Evolutionary conservation across 805 yeast species (phyloP).

Genomic region (Hyphopichia homilentoma): DNA sequence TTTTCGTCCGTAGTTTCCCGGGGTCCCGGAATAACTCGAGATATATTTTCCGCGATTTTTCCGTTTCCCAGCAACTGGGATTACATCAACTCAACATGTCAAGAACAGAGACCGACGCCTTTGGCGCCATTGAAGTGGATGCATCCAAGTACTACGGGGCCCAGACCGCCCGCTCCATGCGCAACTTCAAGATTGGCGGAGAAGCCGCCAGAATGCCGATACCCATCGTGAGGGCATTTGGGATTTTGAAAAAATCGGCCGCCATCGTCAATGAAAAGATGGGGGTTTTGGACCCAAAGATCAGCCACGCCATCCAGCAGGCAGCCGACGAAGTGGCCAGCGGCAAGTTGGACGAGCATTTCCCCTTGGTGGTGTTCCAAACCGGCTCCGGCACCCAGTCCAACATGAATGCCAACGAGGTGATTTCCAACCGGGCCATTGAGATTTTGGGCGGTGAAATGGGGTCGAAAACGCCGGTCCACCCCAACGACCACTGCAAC

Average conservation of each 20-base stretch:
- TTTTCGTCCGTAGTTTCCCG: too few species aligned
- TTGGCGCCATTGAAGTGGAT: conserved; percentile 34
- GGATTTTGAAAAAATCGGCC: conserved; percentile 36
- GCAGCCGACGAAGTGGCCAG: conserved; percentile 38
- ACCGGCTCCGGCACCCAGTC: conserved; percentile 40
- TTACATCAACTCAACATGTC: too few species aligned
- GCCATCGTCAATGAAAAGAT: conserved; percentile 33
- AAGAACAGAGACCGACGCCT: conserved; percentile 36
- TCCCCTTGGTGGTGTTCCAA: conserved; percentile 39
- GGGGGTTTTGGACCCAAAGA: conserved; percentile 29
- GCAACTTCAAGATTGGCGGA: conserved; percentile 36
- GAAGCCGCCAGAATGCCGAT: conserved; percentile 30
- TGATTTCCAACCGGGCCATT: conserved; percentile 36
- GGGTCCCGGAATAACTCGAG: too few species aligned
- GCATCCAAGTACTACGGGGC: conserved; percentile 37
- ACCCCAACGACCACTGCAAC: conserved; percentile 39
- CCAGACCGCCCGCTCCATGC: conserved; percentile 35
- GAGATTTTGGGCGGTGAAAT: conserved; percentile 35
- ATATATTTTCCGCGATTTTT: too few species aligned
- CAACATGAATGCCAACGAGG: conserved; percentile 41
- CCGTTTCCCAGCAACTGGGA: too few species aligned
- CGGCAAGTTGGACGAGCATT: conserved; percentile 35
- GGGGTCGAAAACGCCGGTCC: conserved; percentile 37
- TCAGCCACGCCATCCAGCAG: conserved; percentile 30
- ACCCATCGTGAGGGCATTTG: conserved; percentile 33